phyloP scores from a whole-genome alignment of 306 rosid species.

The Lathyrus tuberosus region DNA sequence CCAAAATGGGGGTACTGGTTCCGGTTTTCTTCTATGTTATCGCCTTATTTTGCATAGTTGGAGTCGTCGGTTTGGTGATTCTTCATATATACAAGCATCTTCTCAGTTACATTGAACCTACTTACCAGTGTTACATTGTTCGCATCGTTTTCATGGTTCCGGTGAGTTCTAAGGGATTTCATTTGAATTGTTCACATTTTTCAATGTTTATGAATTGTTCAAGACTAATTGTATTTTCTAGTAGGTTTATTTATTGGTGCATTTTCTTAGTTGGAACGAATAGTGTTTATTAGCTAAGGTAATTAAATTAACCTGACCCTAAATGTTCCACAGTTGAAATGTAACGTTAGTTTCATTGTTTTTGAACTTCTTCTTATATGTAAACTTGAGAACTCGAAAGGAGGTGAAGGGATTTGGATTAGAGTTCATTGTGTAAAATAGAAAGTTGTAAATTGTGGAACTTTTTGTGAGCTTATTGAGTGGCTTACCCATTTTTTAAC shows the following conservation, averaged over 20 bases:
- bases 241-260: background rate
- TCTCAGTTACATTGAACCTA: conserved; percentile 90
- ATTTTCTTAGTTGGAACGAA: background rate
- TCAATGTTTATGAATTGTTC: background rate
- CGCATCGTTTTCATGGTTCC: conserved; percentile 97
- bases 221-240: too few species aligned
- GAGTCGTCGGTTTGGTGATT: conserved; percentile 77
- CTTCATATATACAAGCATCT: conserved; percentile 86
- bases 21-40: too few species aligned
- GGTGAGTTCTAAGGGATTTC: conserved; percentile 50
- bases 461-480: background rate
- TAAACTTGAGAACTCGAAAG: background rate
- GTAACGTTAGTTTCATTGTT: background rate
- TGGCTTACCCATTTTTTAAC: background rate
- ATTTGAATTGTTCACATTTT: background rate
- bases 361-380: conserved; percentile 22
- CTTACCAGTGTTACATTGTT: conserved; percentile 90
- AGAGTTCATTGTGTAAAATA: background rate
- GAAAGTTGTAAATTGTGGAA: background rate
- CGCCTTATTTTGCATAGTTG: conserved; percentile 81
- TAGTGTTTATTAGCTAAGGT: conserved; percentile 5
- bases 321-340: background rate
- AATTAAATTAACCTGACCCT: conserved; percentile 1
- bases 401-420: background rate
- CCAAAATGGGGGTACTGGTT: too few species aligned